Base-by-base conservation (phyloP, 2,329 filamentous ascomycete genomes). In the Fonsecaea pugnacius region DNA sequence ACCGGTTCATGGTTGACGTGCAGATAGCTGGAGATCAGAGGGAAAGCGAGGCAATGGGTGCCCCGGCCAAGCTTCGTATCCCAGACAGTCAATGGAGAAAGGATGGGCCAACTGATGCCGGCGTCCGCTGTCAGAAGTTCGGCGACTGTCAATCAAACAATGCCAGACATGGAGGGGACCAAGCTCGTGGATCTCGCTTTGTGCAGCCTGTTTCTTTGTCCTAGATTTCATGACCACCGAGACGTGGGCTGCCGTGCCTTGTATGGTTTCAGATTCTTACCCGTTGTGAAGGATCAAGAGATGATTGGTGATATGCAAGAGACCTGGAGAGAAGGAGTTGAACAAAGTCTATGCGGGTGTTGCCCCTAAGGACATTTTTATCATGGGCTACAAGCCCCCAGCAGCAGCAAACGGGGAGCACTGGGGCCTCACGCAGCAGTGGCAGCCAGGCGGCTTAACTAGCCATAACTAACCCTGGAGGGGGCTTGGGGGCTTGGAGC, bases 71-170 rank as follows among this genome's bases (percentile, higher is more conserved):
- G 6, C 7, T 32, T 33, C 57, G 40, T 40, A 32, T 40, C n/a
- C n/a, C 21, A 18, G 57, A 40, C 21, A 30, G 21, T 36, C 32
- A 48, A 36, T 38, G n/a, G 36, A 24, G 43, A 14, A 40, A 6
- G 8, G 32, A n/a, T 30, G 40, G n/a, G 14, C 21, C 52, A 36
- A 46, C 12, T 50, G 52, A 54, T 57, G 57, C 60, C 27, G 32
- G 52, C 56, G 64, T 60, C 64, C 60, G 60, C 64, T 63, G 64
- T 66, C 64, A 63, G 7, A 14, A 33, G 46, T 58, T 52, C 36
- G 58, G 58, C 51, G 57, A 55, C 36, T 66, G 64, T 66, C 64
- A 66, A 58, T 59, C 36, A 56, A 59, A 27, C 56, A 51, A 33
- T 36, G 61, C 61, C 61, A 38, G 50, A 48, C 35, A 50, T 59